These are phyloP conservation scores for Xylariaceae sp. DNA, from an alignment of 2,329 filamentous ascomycete species.

Conservation along the genomic window DNA sequence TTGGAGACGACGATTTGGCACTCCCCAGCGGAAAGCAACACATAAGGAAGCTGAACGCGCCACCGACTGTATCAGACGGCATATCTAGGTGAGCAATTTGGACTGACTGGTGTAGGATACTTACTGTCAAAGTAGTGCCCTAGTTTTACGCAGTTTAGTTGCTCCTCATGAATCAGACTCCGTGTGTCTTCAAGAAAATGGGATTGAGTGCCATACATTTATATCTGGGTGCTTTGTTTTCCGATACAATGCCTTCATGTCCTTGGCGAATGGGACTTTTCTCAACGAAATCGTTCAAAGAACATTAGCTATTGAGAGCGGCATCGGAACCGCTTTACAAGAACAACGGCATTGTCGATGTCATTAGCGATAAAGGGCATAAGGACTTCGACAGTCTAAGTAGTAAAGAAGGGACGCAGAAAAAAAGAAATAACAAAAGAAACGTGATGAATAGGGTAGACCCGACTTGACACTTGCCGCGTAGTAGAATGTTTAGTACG, in stretches of 20 bases:
- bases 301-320: background rate
- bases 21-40: slow-evolving; percentile 13
- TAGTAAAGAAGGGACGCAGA: background rate
- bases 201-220: slow-evolving; percentile 3
- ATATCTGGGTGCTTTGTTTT: background rate
- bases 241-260: background rate
- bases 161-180: background rate
- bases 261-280: background rate
- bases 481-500: background rate
- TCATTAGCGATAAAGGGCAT: background rate
- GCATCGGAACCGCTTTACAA: background rate
- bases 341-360: slow-evolving; percentile 7
- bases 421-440: background rate
- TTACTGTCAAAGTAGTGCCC: slow-evolving; percentile 24
- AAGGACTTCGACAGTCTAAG: background rate
- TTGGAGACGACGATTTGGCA: background rate
- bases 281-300: background rate
- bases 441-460: background rate
- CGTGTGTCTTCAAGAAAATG: background rate
- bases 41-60: slow-evolving; percentile 3
- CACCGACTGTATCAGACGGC: slow-evolving; percentile 4
- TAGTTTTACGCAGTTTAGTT: background rate
- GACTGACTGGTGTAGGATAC: slow-evolving; percentile 1
- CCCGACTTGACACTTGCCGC: too few species aligned
- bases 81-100: background rate